Evolutionary conservation across 352 stramenopile species (phyloP), one percentile per base, ranked within the genome.

Genomic region (Phytopythium aichiense): DNA sequence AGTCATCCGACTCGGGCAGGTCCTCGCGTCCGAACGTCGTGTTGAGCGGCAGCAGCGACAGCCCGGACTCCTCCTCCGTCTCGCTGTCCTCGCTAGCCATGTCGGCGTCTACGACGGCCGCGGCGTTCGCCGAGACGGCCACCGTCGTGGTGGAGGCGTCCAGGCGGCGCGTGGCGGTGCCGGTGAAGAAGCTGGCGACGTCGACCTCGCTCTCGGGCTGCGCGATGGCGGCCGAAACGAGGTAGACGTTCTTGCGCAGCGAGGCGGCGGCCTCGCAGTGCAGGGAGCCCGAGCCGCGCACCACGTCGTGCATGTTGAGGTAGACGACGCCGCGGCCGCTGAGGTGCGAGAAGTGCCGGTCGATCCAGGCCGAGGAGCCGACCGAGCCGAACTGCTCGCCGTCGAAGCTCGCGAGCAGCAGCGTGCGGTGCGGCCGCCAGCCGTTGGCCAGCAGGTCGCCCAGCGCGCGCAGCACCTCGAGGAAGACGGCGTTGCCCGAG

Each of bases 341-440:
- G 37, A 88, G 70, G 55, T 87, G 77, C 45, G 77, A 81, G n/a
- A 79, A 77, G 61, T 92, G 83, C 20, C 79, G 78, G 33, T 94
- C 84, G 51, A 94, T 93, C 86, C 86, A 93, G 62, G 91, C 79
- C 2, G 86, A 92, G 48, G 79, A 92, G 23, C 86, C 86, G 12
- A 92, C 82, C 0, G 84, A 80, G 18, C 86, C 86, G 58, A 88
- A 92, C 63, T 93, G 81, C 56, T 93, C 82, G 25, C 80, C 86
- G 38, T 87, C 84, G 46, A 93, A 91, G 2, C 78, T 91, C 22
- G 82, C 82, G 22, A 95, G 68, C 25, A 95, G 65, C 43, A 95
- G 55, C 49, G 85, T 92, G 35, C 85, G 83, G 45, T 92, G 82
- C n/a, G 84, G 81, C 5, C 81, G 77, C 84, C 85, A 92, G 52